These are phyloP conservation scores for Sporothrix pallida DNA, from an alignment of 2,329 filamentous ascomycete species.

Conservation along the genomic window DNA sequence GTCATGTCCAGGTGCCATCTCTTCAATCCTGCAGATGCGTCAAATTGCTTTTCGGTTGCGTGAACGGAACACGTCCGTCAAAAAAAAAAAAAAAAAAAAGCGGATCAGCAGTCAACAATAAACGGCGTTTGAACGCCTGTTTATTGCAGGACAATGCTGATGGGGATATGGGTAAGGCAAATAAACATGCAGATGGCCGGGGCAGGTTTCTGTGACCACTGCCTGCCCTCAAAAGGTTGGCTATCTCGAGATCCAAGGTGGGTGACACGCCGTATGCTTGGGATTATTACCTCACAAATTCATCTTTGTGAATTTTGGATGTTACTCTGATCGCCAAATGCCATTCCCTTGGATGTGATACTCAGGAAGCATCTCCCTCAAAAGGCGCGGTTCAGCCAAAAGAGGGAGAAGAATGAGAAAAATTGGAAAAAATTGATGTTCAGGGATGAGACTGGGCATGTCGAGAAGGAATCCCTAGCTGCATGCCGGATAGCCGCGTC, in stretches of 20 bases:
- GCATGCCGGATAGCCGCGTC: constrained; percentile 32
- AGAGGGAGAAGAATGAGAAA: neutral
- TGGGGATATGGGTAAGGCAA: constrained; percentile 13
- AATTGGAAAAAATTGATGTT: constrained; percentile 18
- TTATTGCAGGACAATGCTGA: neutral
- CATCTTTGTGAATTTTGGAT: neutral
- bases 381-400: neutral
- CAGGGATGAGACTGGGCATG: constrained; percentile 23
- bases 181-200: neutral
- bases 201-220: neutral
- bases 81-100: neutral
- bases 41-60: no score
- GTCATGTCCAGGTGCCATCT: no score
- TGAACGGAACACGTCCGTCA: neutral
- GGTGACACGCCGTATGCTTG: no score
- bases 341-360: neutral
- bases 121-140: no score
- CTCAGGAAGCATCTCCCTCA: neutral
- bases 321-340: neutral
- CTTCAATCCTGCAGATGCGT: no score
- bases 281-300: no score
- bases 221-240: neutral
- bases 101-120: neutral
- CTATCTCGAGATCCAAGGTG: no score
- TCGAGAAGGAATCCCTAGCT: constrained; percentile 1